Percentiles rank a stretch among this genome's conserved stretches.
These are phyloP conservation scores for Filosporella fistucella DNA, from an alignment of 495 filamentous ascomycete genomes.

Conservation along the genomic window DNA sequence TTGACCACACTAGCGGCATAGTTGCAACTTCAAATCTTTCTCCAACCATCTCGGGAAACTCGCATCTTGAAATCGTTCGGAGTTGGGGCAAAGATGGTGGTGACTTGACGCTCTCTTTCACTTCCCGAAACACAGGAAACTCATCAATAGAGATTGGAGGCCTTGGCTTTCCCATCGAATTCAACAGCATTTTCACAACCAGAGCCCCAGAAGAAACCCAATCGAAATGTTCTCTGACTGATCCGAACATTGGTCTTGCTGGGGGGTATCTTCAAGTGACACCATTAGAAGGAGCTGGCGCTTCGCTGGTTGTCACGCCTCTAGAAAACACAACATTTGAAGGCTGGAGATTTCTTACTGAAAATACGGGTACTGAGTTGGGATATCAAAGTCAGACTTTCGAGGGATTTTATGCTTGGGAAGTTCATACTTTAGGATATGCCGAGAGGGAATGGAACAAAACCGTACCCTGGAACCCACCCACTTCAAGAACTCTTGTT, in stretches of 20 bases:
- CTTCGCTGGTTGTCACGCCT: constrained; percentile 43
- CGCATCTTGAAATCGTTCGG: neutral
- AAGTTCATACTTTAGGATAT: constrained; percentile 40
- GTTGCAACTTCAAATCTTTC: neutral
- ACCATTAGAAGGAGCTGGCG: constrained; percentile 37
- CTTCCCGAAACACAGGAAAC: constrained; percentile 34
- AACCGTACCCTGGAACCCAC: constrained; percentile 41
- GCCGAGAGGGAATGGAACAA: constrained; percentile 44
- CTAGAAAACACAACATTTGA: constrained; percentile 40
- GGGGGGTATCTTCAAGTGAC: constrained; percentile 45
- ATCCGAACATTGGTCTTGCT: constrained; percentile 48
- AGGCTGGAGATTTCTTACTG: constrained; percentile 41
- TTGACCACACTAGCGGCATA: neutral
- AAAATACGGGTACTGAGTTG: constrained; percentile 12
- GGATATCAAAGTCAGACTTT: constrained; percentile 44
- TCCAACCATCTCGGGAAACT: neutral
- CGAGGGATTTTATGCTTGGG: constrained; percentile 50
- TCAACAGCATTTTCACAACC: constrained; percentile 54
- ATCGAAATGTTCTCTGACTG: constrained; percentile 36
- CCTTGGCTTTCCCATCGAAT: constrained; percentile 47
- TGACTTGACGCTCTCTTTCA: constrained; percentile 14
- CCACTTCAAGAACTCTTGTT: constrained; percentile 34
- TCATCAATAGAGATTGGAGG: constrained; percentile 41
- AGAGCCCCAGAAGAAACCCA: constrained; percentile 32
- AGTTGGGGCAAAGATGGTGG: neutral